Base-by-base conservation (phyloP, 169 alveolate species). In the Eimeria praecox region DNA sequence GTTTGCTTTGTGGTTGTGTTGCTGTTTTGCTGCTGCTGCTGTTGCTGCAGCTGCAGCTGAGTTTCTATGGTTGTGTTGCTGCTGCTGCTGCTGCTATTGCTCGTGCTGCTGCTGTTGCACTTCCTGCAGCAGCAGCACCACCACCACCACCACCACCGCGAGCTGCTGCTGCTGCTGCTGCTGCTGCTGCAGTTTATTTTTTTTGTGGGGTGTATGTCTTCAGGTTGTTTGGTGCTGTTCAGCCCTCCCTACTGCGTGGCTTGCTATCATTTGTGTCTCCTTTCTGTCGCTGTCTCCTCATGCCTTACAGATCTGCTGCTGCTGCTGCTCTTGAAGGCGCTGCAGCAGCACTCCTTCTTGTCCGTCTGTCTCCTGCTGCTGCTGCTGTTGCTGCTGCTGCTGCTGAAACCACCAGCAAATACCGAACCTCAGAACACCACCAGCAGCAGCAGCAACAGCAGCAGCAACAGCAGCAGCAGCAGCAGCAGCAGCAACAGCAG, bases 401-500 rank as follows among this genome's bases (percentile, higher is more conserved):
- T 38, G 12, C 38, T 12, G 62, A 64, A 59, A 78, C 16, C 59
- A 42, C 35, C 62, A 35, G 59, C 0, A 14, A 38, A 5, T 24
- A 18, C 64, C 27, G 33, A 8, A 16, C 27, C 27, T 14, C 78
- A 66, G 0, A 27, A 6, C 88, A 35, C 64, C 88, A 16, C 18
- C 30, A 38, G 64, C 88, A n/a, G 35, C 62, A 52, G 12, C 78
- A 66, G 78, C 78, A 27, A 24, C 71, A 16, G 85, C 46, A n/a
- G 42, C 2, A 38, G 64, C 88, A 22, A 2, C 64, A 33, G 27
- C 22, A 27, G 27, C 88, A 14, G 88, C 88, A 0, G 62, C 54
- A 8, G 88, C 88, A n/a, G 59, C 64, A 82, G 30, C 90, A 49
- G 73, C 88, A 82, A n/a, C 87, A 77, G 87, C 64, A 77, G 90